Conservation (phyloP, 1,284 basidiomycete species). For the Schizophyllum amplum region DNA sequence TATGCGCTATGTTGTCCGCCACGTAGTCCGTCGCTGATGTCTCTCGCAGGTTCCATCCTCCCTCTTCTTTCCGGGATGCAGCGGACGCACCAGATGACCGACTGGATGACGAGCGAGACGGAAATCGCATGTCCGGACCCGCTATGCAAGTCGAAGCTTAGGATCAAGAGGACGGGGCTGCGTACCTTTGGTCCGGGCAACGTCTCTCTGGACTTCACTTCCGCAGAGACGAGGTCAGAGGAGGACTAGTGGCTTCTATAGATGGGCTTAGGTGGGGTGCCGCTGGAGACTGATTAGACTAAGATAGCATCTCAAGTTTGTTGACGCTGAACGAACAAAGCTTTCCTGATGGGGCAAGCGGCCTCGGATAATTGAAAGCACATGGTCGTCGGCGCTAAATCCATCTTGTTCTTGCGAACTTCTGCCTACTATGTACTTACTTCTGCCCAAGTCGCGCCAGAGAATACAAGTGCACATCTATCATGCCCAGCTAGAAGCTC, state of each 20-base stretch:
- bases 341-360: not conserved
- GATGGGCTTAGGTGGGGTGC: too few species aligned
- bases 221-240: not conserved
- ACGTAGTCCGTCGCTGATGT: too few species aligned
- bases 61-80: conserved; percentile 60
- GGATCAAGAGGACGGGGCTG: conserved; percentile 39
- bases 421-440: too few species aligned
- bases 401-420: too few species aligned
- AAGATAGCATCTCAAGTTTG: too few species aligned
- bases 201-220: conserved; percentile 33
- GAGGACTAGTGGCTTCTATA: not conserved
- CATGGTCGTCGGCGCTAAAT: too few species aligned
- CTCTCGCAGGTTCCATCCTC: conserved; percentile 47
- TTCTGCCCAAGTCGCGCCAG: too few species aligned
- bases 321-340: not conserved
- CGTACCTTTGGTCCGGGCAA: conserved; percentile 46
- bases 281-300: too few species aligned
- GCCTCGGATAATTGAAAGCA: not conserved
- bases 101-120: conserved; percentile 62
- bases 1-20: too few species aligned
- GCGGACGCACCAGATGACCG: conserved; percentile 39
- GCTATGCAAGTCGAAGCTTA: conserved; percentile 47
- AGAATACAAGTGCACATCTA: too few species aligned
- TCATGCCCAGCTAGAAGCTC: too few species aligned
- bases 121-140: conserved; percentile 61